phyloP scores from a whole-genome alignment of 805 yeast species.

The Lachancea meyersii region DNA sequence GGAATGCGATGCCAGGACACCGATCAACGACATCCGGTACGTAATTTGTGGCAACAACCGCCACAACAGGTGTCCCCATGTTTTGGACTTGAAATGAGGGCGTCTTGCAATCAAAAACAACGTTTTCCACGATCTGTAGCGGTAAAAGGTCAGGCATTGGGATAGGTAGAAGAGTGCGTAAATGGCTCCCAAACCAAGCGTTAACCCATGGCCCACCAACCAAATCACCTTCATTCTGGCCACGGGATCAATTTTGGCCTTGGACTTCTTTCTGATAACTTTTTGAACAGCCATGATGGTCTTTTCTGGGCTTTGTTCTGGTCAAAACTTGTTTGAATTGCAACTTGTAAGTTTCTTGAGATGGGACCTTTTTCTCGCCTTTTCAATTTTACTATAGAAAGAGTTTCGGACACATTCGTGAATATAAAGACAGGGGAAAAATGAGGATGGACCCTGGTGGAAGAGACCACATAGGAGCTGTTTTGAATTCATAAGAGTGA shows the following conservation, averaged over 20 bases:
- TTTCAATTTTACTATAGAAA: too few species aligned
- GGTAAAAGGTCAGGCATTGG: slow-evolving; percentile 24
- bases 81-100: slow-evolving; percentile 5
- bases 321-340: too few species aligned
- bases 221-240: slow-evolving; percentile 23
- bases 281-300: slow-evolving; percentile 13
- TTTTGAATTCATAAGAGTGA: too few species aligned
- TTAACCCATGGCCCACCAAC: slow-evolving; percentile 27
- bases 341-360: too few species aligned
- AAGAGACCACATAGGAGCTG: too few species aligned
- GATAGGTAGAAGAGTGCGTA: slow-evolving; percentile 25
- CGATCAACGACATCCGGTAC: slow-evolving; percentile 52
- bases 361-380: too few species aligned
- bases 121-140: slow-evolving; percentile 32
- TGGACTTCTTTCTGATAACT: slow-evolving; percentile 23
- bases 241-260: slow-evolving; percentile 18
- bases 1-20: slow-evolving; percentile 47
- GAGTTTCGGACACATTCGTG: too few species aligned
- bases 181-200: slow-evolving; percentile 24
- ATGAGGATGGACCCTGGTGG: too few species aligned
- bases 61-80: slow-evolving; percentile 23
- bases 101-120: slow-evolving; percentile 25
- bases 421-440: too few species aligned
- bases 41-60: slow-evolving; percentile 39
- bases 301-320: background rate